A percentile compares a stretch with the other conserved stretches of the same genome.
These are phyloP conservation scores for Crataegus laevigata DNA, from an alignment of 306 rosid species.

Conservation along the genomic window DNA sequence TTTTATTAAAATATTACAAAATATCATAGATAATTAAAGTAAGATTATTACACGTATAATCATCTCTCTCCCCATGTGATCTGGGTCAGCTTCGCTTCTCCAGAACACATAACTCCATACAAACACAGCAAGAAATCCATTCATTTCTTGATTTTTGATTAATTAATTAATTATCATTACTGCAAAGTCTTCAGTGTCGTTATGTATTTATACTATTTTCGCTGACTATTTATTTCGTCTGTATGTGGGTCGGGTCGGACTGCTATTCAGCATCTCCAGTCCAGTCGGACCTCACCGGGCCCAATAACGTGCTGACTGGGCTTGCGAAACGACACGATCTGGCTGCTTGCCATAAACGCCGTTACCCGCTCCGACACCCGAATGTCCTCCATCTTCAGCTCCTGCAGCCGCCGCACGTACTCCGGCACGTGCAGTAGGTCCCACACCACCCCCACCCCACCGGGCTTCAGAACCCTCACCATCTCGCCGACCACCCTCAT, in stretches of 20 bases:
- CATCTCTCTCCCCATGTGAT: neutral
- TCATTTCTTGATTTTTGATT: neutral
- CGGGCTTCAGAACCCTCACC: constrained; percentile 82
- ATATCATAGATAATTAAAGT: neutral
- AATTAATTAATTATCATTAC: neutral
- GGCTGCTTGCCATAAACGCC: constrained; percentile 93
- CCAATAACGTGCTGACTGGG: constrained; percentile 72
- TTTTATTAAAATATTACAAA: neutral
- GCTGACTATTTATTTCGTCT: neutral
- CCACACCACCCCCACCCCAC: constrained; percentile 91
- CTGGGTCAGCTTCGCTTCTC: constrained; percentile 84
- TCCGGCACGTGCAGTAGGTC: constrained; percentile 92
- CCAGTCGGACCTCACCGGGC: constrained; percentile 76
- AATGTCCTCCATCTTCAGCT: constrained; percentile 87
- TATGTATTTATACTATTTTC: neutral
- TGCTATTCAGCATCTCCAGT: constrained; percentile 72
- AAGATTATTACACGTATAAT: neutral
- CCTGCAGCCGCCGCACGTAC: constrained; percentile 73
- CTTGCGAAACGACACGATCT: constrained; percentile 79
- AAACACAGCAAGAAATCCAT: neutral
- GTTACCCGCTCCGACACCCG: constrained; percentile 80
- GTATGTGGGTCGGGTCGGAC: neutral
- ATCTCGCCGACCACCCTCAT: constrained; percentile 88
- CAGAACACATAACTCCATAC: constrained; percentile 16
- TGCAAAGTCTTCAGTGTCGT: neutral